Base-by-base conservation (phyloP, 306 rosid genomes). In the Gynostemma pentaphyllum region DNA sequence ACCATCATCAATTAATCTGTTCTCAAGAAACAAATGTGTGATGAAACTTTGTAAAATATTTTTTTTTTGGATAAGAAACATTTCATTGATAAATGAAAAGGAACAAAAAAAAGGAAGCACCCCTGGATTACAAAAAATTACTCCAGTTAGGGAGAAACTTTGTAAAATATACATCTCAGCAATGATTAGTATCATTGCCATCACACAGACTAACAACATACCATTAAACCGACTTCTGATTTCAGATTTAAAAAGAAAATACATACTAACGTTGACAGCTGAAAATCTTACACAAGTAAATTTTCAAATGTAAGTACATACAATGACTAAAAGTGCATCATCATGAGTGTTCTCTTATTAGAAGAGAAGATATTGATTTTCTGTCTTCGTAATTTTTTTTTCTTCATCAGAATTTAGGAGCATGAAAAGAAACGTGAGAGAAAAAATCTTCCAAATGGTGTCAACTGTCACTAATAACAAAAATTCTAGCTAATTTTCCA, bases 1-100 rank as follows among this genome's bases (percentile, higher is more conserved):
- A 75, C 87, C 95, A 69, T 91, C 98, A 27, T 83, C 92, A 67
- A 84, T 85, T 73, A 91, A 80, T 64, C 98, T 91, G 75, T 51
- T 21, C n/a, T 10, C 51, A 44, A 74, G 55, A 64, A 16, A 71
- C 7, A 2, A 37, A 48, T 32, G 22, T n/a, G 39, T 6, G 37
- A 3, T 16, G 40, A 24, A 12, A 60, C 10, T 30, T 39, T 13
- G 32, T 60, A 34, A 60, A n/a, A n/a, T n/a, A n/a, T n/a, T n/a
- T n/a, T n/a, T n/a, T n/a, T n/a, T n/a, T n/a, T n/a, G n/a, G n/a
- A n/a, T n/a, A n/a, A n/a, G n/a, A n/a, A n/a, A n/a, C n/a, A n/a
- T n/a, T n/a, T n/a, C n/a, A n/a, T n/a, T n/a, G n/a, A n/a, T n/a
- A n/a, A n/a, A n/a, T n/a, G n/a, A n/a, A n/a, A n/a, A n/a, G n/a